Base-by-base conservation (phyloP, 768 basidiomycete genomes). In the Lactarius sanguifluus region DNA sequence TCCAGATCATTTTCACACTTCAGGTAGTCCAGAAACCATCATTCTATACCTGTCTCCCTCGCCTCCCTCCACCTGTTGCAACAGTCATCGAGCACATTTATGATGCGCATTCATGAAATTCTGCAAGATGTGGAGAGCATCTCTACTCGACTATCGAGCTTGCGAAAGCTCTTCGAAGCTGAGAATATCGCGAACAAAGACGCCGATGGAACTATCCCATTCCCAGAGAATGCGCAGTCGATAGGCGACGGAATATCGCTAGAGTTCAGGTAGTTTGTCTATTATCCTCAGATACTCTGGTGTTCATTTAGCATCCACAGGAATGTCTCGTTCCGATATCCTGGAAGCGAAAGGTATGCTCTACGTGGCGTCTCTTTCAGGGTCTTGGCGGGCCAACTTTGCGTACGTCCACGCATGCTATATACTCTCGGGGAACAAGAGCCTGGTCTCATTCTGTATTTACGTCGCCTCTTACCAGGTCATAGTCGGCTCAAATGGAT, bases 401-500 rank as follows among this genome's bases (percentile, higher is more conserved):
- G 91, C 72, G 90, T 91, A 75, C 36, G 86, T 59, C 57, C 76
- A 16, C 40, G 60, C 57, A 41, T 47, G 13, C 3, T 15, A 10
- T 47, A 38, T 57, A 13, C 18, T 40, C n/a, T 52, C 50, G 4
- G 5, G 10, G 47, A 12, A 10, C 9, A 50, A 13, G 50, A 25
- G 5, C 8, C 12, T 4, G 52, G 6, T 23, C 40, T 54, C 18
- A 45, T 52, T 12, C 13, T 16, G 15, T 2, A 15, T 50, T 4
- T 25, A 52, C 50, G 25, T 25, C 23, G 50, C 16, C 15, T 43
- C 18, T 6, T 57, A 32, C 32, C 7, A 91, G 89, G 82, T 92
- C 58, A 87, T 93, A 52, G 87, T 93, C 1, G 91, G 91, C 9
- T 81, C 81, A 30, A 93, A 93, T 68, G 91, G 91, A 8, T 90